Base-by-base conservation (phyloP, 495 filamentous ascomycete genomes). In the Echria macrotheca region DNA sequence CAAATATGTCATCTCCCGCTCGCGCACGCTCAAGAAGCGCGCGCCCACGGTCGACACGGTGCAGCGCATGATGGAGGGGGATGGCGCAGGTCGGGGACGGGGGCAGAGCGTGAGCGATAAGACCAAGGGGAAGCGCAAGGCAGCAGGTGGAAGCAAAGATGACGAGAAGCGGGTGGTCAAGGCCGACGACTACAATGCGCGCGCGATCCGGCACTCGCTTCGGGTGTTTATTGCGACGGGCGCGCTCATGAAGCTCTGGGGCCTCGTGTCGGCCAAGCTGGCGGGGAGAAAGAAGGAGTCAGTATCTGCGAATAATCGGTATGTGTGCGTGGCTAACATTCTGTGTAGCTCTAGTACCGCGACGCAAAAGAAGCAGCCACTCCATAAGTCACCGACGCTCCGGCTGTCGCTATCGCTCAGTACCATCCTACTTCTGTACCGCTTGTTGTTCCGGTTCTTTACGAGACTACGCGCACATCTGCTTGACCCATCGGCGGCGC, bases 381-480 rank as follows among this genome's bases (percentile, higher is more conserved):
- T 89, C 23, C 74, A 83, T 61, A 81, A 80, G 49, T 86, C 82
- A 2, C 75, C 86, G 1, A 84, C 84, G 41, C 74, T 94, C 40
- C 78, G 91, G 40, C 75, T 95, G 11, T 88, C 89, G 12, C 67
- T 90, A 21, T 89, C 87, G 1, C 72, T 96, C 24, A 89, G 89
- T 38, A 79, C 85, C 9, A 83, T 96, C 39, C 75, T 98, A 24
- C 75, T 97, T 29, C 73, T 95, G 53, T 91, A 98, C 57, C 81
- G 93, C 32, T 73, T 96, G 24, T 80, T 98, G 9, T 87, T 89
- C 68, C 87, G 90, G 48, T 98, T 98, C 69, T 84, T 97, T 53
- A 77, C 79, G 23, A 81, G 86, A 28, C 71, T 98, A 26, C 84
- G 93, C 28, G 74, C 75, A 2, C 86, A 87, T 46, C 73, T 98